phyloP scores from a whole-genome alignment of 2,329 filamentous ascomycete species.

The Apiospora koreana region DNA sequence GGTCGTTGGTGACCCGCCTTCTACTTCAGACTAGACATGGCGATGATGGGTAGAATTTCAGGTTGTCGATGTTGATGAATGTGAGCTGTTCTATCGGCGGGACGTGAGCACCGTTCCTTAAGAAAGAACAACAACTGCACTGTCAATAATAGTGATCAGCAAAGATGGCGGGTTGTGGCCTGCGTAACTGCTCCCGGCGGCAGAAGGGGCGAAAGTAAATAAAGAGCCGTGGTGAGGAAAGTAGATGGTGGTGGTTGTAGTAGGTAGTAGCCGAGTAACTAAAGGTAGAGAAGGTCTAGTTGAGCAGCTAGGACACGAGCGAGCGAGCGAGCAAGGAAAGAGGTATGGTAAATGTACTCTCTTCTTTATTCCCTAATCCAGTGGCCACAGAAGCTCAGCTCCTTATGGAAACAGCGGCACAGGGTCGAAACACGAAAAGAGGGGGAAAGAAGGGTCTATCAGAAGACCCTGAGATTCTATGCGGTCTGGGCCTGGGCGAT shows the following conservation, averaged over 20 bases:
- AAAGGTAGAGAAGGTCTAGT: neutral
- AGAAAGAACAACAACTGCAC: neutral
- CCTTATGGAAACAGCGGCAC: conserved; percentile 6
- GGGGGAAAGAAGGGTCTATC: conserved; percentile 10
- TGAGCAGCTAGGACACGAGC: neutral
- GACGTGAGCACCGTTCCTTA: too few relatives aligned
- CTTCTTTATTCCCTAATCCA: conserved; percentile 1
- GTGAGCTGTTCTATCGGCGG: neutral
- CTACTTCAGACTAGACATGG: conserved; percentile 2
- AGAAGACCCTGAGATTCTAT: conserved; percentile 11
- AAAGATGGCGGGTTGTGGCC: neutral
- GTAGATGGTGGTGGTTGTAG: neutral
- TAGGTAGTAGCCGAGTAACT: neutral
- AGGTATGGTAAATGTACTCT: neutral
- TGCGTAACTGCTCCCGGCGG: neutral
- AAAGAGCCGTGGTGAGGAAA: neutral
- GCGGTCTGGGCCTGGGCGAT: conserved; percentile 10
- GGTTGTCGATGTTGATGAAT: neutral
- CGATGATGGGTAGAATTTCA: neutral
- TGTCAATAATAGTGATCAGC: neutral
- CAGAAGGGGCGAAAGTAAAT: neutral
- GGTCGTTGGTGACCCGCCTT: neutral
- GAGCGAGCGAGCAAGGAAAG: neutral
- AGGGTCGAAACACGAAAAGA: conserved; percentile 8
- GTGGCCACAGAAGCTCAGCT: conserved; percentile 10